phyloP scores from a whole-genome alignment of 805 yeast genomes.

The Teunomyces cretensis region DNA sequence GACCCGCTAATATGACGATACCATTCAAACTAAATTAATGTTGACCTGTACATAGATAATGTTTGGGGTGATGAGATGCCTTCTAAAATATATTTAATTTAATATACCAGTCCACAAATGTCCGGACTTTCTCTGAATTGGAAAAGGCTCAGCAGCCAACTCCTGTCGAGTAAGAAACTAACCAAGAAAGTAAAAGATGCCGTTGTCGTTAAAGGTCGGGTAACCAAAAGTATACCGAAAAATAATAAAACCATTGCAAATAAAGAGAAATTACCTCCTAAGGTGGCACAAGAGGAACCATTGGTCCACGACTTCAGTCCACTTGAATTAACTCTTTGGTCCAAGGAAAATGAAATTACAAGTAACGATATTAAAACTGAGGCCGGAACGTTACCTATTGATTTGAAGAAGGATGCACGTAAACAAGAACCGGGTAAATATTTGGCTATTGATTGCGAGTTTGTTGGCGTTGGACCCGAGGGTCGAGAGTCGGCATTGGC shows the following conservation, averaged over 20 bases:
- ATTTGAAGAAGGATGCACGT: constrained; percentile 15
- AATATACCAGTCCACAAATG: background rate
- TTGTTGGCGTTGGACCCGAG: constrained; percentile 84
- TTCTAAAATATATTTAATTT: background rate
- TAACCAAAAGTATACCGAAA: background rate
- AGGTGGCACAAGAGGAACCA: background rate
- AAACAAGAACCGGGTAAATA: constrained; percentile 63
- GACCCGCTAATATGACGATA: background rate
- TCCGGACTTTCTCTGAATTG: constrained; percentile 21
- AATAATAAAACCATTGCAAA: background rate
- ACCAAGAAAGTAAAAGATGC: constrained; percentile 6
- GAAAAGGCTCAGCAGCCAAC: constrained; percentile 14
- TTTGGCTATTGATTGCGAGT: constrained; percentile 88
- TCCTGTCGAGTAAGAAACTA: background rate
- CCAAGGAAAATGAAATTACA: constrained; percentile 2
- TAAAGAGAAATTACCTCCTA: background rate
- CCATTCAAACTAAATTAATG: background rate
- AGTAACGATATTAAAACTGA: background rate
- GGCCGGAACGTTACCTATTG: background rate
- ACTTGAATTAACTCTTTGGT: constrained; percentile 7
- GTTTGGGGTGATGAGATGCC: background rate
- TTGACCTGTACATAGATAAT: background rate
- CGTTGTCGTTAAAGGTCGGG: background rate
- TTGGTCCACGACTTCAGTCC: background rate
- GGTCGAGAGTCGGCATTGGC: constrained; percentile 75